Evolutionary conservation across 2,329 filamentous ascomycete genomes (phyloP), one percentile per base, ranked within the genome.

Genomic region (Pestalotiopsis fici): DNA sequence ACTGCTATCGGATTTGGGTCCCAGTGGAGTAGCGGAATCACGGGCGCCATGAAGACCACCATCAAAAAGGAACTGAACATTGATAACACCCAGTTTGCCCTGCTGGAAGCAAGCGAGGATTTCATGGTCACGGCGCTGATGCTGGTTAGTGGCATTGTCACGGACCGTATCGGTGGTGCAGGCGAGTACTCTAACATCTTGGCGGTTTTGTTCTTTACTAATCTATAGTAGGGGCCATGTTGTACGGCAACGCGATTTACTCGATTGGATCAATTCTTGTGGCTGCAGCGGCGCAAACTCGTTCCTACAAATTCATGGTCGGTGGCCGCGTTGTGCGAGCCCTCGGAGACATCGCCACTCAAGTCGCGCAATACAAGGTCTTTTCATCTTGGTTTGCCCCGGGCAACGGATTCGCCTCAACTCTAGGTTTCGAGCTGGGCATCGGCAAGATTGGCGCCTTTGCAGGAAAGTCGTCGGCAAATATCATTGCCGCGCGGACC

Each of bases 351-450:
- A 88, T 90, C 23, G 86, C 88, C 0, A 90, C 88, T 0, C 88
- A 90, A 70, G 82, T 90, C 31, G 88, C 88, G 0, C 87, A 90
- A 73, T 90, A 90, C 74, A 89, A 90, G 69, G 85, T 90, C 69
- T 90, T 90, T 71, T 88, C 86, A 0, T 88, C 86, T 0, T 90
- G 88, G 88, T 90, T 90, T 69, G 82, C 88, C 0, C 88, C 88
- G 0, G 87, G 82, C 6, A 83, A 87, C 66, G 88, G 88, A 1
- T 90, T 90, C 72, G 88, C 88, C 0, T 88, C 87, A 0, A 90
- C 88, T 0, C 79, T 90, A 0, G 88, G 83, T 0, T 85, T 90
- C 4, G 88, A 90, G 73, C 80, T 90, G 0, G 87, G 83, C 0
- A 83, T 90, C 64, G 87, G 87, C 21, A 90, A 89, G 74, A 85